Evolutionary conservation across 768 basidiomycete genomes (phyloP).

Genomic region (Lactarius vividus): DNA sequence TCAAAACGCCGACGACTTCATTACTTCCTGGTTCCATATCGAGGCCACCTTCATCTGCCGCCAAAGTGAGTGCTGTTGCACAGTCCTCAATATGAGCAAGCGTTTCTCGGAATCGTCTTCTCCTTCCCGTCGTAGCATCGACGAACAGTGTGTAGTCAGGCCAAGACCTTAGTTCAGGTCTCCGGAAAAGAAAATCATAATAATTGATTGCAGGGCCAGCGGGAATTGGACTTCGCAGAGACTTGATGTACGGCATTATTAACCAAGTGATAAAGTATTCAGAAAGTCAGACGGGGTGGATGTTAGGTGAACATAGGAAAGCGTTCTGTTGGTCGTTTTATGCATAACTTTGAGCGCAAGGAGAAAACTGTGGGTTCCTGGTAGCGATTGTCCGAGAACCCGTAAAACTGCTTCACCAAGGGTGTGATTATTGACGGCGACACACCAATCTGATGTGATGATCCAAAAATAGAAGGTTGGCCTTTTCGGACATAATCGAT

Average conservation of each 20-base stretch:
- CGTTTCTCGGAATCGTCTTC: conserved; percentile 48
- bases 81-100: conserved; percentile 49
- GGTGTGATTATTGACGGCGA: not conserved
- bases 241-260: conserved; percentile 4
- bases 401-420: not conserved
- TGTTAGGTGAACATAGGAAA: not conserved
- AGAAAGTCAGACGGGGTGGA: too few species aligned
- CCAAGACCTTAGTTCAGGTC: conserved; percentile 35
- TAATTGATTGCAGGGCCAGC: conserved; percentile 6
- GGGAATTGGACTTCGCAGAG: conserved; percentile 6
- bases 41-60: conserved; percentile 52
- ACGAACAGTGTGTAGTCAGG: conserved; percentile 55
- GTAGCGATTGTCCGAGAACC: not conserved
- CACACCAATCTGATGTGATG: not conserved
- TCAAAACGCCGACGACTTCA: conserved; percentile 69
- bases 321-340: not conserved
- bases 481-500: not conserved
- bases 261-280: not conserved
- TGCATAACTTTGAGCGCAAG: not conserved
- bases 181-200: conserved; percentile 13
- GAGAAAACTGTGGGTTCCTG: conserved; percentile 11
- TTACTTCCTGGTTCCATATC: conserved; percentile 41
- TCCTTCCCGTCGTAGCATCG: conserved; percentile 50
- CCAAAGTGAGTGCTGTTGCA: conserved; percentile 46
- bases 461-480: not conserved